These are phyloP conservation scores for Xerocomus minutiporus DNA, from an alignment of 1,284 basidiomycete species.

Conservation along the genomic window DNA sequence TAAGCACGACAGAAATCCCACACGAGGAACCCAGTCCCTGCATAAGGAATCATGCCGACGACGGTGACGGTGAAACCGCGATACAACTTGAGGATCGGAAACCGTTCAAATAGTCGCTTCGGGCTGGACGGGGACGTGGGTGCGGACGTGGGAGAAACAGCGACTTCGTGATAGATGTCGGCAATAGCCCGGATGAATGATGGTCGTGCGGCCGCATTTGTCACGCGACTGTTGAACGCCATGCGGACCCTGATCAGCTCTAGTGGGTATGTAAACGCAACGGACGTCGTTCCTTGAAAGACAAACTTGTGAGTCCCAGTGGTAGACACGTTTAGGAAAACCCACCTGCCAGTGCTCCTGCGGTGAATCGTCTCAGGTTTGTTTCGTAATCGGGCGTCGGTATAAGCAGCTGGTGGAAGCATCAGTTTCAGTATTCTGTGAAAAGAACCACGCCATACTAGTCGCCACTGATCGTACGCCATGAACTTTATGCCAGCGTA, in stretches of 20 bases:
- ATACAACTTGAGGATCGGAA: conserved; percentile 87
- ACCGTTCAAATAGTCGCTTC: conserved; percentile 44
- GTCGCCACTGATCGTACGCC: conserved; percentile 82
- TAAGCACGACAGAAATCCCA: conserved; percentile 81
- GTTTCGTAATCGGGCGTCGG: conserved; percentile 79
- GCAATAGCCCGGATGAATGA: conserved; percentile 60
- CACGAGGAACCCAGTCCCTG: conserved; percentile 91
- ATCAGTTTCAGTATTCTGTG: background rate
- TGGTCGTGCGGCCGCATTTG: conserved; percentile 39
- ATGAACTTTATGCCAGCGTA: conserved; percentile 97
- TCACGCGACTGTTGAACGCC: conserved; percentile 76
- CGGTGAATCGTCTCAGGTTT: conserved; percentile 77
- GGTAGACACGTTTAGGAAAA: background rate
- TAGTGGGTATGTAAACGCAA: conserved; percentile 91
- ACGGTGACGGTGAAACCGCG: conserved; percentile 93
- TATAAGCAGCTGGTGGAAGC: conserved; percentile 60
- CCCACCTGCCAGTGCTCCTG: conserved; percentile 83
- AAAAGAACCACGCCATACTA: conserved; percentile 53
- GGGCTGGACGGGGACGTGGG: conserved; percentile 19
- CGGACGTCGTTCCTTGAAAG: conserved; percentile 75
- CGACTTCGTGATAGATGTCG: conserved; percentile 69
- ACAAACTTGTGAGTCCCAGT: background rate
- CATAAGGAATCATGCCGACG: conserved; percentile 92
- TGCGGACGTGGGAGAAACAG: conserved; percentile 29
- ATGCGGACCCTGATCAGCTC: conserved; percentile 94